Evolutionary conservation across 75 land plant species (phyloP).

Genomic region (Azolla pinnata): DNA sequence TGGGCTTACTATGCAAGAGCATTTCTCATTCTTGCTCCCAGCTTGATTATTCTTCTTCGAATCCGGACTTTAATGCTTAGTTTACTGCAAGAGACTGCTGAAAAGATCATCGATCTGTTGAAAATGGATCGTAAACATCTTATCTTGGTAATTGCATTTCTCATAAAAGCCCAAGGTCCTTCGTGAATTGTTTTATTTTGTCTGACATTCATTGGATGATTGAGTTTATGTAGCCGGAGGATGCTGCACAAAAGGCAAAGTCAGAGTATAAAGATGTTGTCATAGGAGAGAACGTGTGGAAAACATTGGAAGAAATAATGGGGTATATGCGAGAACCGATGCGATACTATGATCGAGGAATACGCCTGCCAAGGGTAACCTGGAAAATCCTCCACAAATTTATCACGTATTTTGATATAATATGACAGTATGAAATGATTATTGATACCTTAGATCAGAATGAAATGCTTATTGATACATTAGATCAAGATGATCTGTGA

Average conservation of each 20-base stretch:
- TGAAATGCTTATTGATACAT: no score
- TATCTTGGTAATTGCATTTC: conserved; percentile 30
- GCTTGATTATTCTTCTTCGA: conserved; percentile 39
- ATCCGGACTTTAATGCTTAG: conserved; percentile 11
- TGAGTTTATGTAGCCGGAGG: conserved; percentile 54
- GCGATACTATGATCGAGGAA: conserved; percentile 57
- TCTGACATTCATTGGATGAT: no score
- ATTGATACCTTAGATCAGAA: no score
- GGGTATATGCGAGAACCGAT: conserved; percentile 77
- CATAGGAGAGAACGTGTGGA: conserved; percentile 88
- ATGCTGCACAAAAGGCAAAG: conserved; percentile 37
- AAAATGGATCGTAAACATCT: conserved; percentile 24
- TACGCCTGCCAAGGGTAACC: conserved; percentile 73
- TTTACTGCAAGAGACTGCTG: conserved; percentile 16
- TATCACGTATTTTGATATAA: no score
- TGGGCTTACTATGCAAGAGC: conserved; percentile 54
- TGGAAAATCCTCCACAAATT: no score
- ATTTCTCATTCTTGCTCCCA: conserved; percentile 59
- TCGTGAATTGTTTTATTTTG: no score
- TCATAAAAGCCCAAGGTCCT: no score
- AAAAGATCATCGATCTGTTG: conserved; percentile 32
- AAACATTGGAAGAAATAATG: conserved; percentile 80
- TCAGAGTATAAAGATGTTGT: conserved; percentile 70
- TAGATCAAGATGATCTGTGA: no score
- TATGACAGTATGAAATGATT: no score